Base-by-base conservation (phyloP, 805 yeast species). In the Candida sithepensis region DNA sequence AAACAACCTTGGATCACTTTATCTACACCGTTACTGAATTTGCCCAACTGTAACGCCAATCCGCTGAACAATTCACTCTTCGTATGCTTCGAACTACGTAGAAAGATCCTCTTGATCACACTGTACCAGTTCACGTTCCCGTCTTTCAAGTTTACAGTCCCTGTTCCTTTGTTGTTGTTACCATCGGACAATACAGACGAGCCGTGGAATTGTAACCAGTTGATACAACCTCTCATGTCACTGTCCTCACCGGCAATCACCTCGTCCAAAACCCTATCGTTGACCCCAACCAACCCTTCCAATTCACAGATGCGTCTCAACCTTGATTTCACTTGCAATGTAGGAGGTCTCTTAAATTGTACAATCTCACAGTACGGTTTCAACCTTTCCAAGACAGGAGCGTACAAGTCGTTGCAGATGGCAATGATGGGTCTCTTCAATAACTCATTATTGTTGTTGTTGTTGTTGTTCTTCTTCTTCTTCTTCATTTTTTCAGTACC, bases 381-480 rank as follows among this genome's bases (percentile, higher is more conserved):
- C 50, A 92, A 69, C 47, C 79, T 81, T 44, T 88, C 95, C 66
- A 92, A 70, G 1, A 87, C 79, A 2, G 82, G 78, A 0, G 88
- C 78, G 63, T 87, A 90, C 1, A 87, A 74, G 59, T 94, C 96
- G 60, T 92, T 94, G 63, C 97, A 95, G 47, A 94, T 80, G 38
- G 96, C 91, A 45, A 92, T 88, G 18, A 94, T 88, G 1, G 98
- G 98, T 54, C 98, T 74, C 56, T 75, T 71, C 39, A 94, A 64
- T 4, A 82, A 66, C 32, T 67, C 52, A 22, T 47, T 46, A 23
- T 19, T 39, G 3, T 39, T 33, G 6, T 26, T 21, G 20, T 30
- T 70, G 10, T 26, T 40, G 20, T 60, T 64, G 32, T 58, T 64
- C 19, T 56, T 54, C 33, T 55, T 54, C 16, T 5, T 14, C 16